A percentile compares a stretch with the other conserved stretches of the same genome.
phyloP scores from a whole-genome alignment of 2,329 filamentous ascomycete species.

The Saccharata proteae region DNA sequence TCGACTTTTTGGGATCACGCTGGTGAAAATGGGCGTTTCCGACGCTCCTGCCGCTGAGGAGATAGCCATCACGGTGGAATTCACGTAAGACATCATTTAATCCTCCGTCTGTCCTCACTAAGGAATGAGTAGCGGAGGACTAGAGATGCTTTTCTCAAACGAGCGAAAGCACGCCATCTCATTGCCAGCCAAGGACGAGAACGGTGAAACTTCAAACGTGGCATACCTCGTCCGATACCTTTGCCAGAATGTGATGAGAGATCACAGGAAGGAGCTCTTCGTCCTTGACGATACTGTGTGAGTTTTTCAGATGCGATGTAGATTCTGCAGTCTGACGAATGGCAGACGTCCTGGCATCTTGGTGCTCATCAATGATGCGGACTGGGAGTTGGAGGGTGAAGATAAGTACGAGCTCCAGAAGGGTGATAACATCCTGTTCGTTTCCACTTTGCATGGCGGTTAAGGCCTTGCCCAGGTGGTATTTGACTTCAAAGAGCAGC shows the following conservation, averaged over 20 bases:
- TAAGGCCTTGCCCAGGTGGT: too few relatives aligned
- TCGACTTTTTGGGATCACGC: too few relatives aligned
- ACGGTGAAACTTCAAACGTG: constrained; percentile 54
- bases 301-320: constrained; percentile 27
- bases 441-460: constrained; percentile 90
- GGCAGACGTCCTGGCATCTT: constrained; percentile 86
- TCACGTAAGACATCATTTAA: constrained; percentile 41
- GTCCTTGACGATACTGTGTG: constrained; percentile 81
- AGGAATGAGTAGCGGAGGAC: constrained; percentile 54
- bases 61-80: constrained; percentile 59
- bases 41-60: too few relatives aligned
- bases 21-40: too few relatives aligned
- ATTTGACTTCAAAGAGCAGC: too few relatives aligned
- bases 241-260: constrained; percentile 72
- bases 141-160: constrained; percentile 89
- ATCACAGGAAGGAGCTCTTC: constrained; percentile 77
- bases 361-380: constrained; percentile 91
- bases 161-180: constrained; percentile 59
- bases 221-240: constrained; percentile 68
- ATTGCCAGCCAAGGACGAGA: constrained; percentile 50
- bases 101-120: constrained; percentile 22
- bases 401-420: constrained; percentile 73
- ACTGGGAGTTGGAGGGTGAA: constrained; percentile 97
- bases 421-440: constrained; percentile 84
- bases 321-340: constrained; percentile 15